Conservation (phyloP, 805 yeast genomes). For the Brettanomyces sp. region DNA sequence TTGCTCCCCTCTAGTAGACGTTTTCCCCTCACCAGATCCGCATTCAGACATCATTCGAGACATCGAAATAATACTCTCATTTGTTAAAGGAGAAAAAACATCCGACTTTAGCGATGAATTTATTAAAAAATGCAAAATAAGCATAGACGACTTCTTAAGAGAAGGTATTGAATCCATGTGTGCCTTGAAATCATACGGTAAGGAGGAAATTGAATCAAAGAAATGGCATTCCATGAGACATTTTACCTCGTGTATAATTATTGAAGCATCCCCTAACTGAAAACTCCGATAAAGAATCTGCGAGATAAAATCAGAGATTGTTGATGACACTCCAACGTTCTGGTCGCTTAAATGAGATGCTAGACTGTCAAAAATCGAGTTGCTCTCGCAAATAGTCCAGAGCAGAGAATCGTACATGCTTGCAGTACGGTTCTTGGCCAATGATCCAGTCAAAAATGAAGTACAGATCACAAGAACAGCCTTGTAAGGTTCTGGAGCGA, state of each 20-base stretch:
- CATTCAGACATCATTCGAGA: conserved; percentile 1
- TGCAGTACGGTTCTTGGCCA: conserved; percentile 25
- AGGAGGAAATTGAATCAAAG: conserved; percentile 6
- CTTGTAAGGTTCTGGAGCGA: conserved; percentile 17
- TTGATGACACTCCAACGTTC: conserved; percentile 34
- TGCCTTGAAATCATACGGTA: background rate
- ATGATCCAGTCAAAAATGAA: conserved; percentile 32
- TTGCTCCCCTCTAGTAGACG: background rate
- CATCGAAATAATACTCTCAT: background rate
- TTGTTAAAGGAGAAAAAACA: background rate
- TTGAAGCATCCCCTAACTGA: conserved; percentile 28
- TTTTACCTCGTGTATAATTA: conserved; percentile 6
- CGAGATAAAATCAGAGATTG: conserved; percentile 35
- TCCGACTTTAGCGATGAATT: background rate
- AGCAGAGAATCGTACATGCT: conserved; percentile 22
- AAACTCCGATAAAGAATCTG: conserved; percentile 35
- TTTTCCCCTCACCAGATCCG: background rate
- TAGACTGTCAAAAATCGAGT: conserved; percentile 32
- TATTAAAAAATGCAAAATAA: background rate
- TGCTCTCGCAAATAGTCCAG: conserved; percentile 15
- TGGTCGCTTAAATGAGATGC: conserved; percentile 32
- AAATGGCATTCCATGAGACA: conserved; percentile 6
- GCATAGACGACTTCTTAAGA: background rate
- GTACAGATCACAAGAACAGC: conserved; percentile 22
- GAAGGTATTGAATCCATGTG: background rate